These are phyloP conservation scores for Cucumis variabilis DNA, from an alignment of 331 rosid genomes.

Conservation along the genomic window DNA sequence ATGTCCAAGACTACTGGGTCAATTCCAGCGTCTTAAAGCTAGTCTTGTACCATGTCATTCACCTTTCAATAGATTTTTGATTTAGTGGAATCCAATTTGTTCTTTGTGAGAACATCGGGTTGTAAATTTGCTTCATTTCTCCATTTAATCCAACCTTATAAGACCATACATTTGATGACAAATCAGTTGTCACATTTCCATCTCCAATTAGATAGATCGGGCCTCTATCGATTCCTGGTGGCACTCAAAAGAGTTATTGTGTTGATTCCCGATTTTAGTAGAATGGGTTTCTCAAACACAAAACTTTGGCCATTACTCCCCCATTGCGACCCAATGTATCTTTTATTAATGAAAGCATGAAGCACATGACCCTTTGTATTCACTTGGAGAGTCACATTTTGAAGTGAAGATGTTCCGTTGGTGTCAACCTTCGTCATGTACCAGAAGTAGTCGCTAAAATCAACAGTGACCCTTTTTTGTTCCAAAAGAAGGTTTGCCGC, in stretches of 20 bases:
- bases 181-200: background rate
- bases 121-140: background rate
- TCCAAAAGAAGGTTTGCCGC: background rate
- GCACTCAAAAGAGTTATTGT: background rate
- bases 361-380: background rate
- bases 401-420: background rate
- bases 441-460: background rate
- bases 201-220: background rate
- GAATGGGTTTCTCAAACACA: background rate
- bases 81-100: background rate
- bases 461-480: background rate
- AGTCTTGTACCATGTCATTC: background rate
- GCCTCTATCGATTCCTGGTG: background rate
- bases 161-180: background rate
- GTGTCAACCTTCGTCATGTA: background rate
- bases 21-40: background rate
- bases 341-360: background rate
- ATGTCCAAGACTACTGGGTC: background rate
- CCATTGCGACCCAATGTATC: background rate
- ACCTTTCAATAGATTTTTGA: background rate
- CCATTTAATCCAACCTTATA: background rate
- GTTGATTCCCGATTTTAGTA: background rate
- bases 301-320: background rate
- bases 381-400: background rate
- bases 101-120: background rate